Base-by-base conservation (phyloP, 2,329 filamentous ascomycete genomes). In the Ustulina deusta region DNA sequence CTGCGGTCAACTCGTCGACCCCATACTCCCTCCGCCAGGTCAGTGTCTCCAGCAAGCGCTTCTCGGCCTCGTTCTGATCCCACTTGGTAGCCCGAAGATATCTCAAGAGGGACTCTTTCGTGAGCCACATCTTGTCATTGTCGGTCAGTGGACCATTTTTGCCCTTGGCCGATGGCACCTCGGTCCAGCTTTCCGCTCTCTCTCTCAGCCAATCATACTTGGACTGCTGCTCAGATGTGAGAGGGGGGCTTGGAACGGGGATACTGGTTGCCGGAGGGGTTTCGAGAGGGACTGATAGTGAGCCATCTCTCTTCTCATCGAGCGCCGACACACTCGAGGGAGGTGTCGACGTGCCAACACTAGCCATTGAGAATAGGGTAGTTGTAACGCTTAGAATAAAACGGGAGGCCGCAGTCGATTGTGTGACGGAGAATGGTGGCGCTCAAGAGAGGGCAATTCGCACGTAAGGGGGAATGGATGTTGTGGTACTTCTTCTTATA, bases 31-130 rank as follows among this genome's bases (percentile, higher is more conserved):
- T 88, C 54, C 96, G 89, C 96, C 96, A 99, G 68, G 88, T 86
- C 65, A 98, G 82, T 0, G 95, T 97, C 51, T 87, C 87, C 73
- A 91, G 89, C 46, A 98, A 81, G n/a, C 96, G 91, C 78, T 91
- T 91, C 72, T 91, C 86, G 9, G 96, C 89, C 55, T 95, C 89
- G 49, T 88, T 82, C 57, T 91, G 86, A 72, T 90, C 86, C 94
- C 96, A 99, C 81, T 97, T 97, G 42, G 93, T 94, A 22, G 96
- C 96, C 67, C 95, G 91, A 34, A 99, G 89, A 79, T 97, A 99
- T 73, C 96, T 92, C 46, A 97, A 86, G 17, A 99, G 86, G 78
- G 95, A 98, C 79, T 99, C 96, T 72, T 90, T 89, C 13, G 94
- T 97, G 73, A 99, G 86, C 90, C 93, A 99, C 82, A 96, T 89